These are phyloP conservation scores for Calocera cornea DNA, from an alignment of 768 basidiomycete species.

Conservation along the genomic window DNA sequence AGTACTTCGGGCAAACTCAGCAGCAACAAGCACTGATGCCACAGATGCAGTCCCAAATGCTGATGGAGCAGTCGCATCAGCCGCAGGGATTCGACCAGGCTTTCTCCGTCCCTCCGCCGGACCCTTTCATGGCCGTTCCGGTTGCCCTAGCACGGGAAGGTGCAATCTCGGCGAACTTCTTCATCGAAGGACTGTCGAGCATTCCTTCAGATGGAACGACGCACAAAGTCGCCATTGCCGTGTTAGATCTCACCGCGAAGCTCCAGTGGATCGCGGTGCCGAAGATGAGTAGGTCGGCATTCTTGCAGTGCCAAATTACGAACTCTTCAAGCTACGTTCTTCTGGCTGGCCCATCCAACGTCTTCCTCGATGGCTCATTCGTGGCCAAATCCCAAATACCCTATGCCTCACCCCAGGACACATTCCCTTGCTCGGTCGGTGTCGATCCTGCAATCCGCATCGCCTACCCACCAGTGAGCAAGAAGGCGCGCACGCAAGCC, in stretches of 20 bases:
- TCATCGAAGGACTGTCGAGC: conserved; percentile 36
- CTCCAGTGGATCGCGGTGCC: conserved; percentile 38
- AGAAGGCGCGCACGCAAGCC: conserved; percentile 9
- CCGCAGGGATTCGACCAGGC: neutral
- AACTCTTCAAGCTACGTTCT: conserved; percentile 46
- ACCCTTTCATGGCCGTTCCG: conserved; percentile 22
- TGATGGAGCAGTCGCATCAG: no score
- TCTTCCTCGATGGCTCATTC: conserved; percentile 44
- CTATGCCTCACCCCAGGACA: conserved; percentile 39
- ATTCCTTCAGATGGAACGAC: conserved; percentile 42
- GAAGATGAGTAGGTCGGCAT: conserved; percentile 35
- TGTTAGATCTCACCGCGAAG: conserved; percentile 27
- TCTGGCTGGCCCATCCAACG: conserved; percentile 39
- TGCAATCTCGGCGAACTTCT: conserved; percentile 39
- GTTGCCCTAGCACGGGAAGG: conserved; percentile 37
- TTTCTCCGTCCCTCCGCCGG: neutral
- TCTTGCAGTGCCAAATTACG: conserved; percentile 40
- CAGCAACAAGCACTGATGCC: no score
- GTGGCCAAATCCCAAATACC: conserved; percentile 39
- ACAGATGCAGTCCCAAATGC: no score
- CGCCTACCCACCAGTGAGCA: conserved; percentile 23
- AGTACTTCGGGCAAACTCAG: no score
- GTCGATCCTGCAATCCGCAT: conserved; percentile 23
- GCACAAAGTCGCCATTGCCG: conserved; percentile 43
- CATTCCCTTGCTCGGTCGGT: conserved; percentile 44